Conservation (phyloP, 768 basidiomycete species). For the Rhodotorula graminis region DNA sequence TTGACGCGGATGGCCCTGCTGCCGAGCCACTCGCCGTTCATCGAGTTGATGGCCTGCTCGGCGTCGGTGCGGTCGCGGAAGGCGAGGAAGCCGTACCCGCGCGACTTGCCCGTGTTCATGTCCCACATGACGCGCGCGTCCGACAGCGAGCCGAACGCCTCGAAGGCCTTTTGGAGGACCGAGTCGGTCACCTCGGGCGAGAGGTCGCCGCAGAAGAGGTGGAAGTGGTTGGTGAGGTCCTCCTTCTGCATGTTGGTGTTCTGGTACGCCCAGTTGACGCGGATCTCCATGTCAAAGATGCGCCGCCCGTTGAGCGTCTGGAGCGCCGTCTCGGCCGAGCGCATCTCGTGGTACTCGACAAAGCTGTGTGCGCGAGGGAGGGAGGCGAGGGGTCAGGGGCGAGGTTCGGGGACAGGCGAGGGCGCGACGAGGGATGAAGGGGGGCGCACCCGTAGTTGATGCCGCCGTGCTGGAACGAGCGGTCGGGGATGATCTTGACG, state of each 20-base stretch:
- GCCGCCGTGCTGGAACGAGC: conserved; percentile 98
- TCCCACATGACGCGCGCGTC: conserved; percentile 99
- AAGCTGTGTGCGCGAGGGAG: conserved; percentile 15
- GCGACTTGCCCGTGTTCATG: conserved; percentile 98
- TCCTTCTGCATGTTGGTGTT: conserved; percentile 91
- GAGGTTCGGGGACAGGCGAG: not conserved
- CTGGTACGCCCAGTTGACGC: conserved; percentile 99
- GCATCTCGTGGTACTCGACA: conserved; percentile 98
- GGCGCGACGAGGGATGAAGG: too few species aligned
- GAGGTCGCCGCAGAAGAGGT: conserved; percentile 99
- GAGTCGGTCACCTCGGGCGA: conserved; percentile 98
- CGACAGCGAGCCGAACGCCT: conserved; percentile 90
- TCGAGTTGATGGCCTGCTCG: conserved; percentile 97
- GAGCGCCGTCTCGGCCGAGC: conserved; percentile 96
- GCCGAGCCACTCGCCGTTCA: conserved; percentile 99
- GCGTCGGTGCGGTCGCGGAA: conserved; percentile 99
- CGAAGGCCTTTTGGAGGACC: conserved; percentile 92
- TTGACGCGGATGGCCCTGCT: conserved; percentile 98
- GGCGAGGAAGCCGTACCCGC: conserved; percentile 96
- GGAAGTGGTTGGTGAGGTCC: conserved; percentile 93
- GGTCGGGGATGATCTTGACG: conserved; percentile 99
- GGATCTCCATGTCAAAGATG: conserved; percentile 98
- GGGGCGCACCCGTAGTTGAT: conserved; percentile 87
- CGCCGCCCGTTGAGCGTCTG: conserved; percentile 97
- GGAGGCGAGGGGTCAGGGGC: not conserved